These are phyloP conservation scores for Hypoxylon lienhwacheense DNA, from an alignment of 495 filamentous ascomycete genomes.

Conservation along the genomic window DNA sequence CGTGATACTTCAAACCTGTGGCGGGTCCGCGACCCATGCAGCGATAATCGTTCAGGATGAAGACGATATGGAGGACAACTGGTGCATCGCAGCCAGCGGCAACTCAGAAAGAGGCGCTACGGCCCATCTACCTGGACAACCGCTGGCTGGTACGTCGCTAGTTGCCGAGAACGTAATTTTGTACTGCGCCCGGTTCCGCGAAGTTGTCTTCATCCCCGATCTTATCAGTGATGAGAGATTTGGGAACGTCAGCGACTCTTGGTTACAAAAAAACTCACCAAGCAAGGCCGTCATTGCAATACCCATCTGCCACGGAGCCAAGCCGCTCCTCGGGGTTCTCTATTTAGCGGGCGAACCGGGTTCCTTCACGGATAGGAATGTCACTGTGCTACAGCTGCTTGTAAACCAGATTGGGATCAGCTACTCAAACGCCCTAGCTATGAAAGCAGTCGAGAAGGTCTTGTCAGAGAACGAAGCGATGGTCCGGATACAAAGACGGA, in stretches of 20 bases:
- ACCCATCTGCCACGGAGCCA: constrained; percentile 77
- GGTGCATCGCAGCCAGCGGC: constrained; percentile 77
- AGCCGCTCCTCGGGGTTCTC: constrained; percentile 75
- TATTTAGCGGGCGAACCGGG: constrained; percentile 84
- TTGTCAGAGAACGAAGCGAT: constrained; percentile 81
- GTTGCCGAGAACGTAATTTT: constrained; percentile 78
- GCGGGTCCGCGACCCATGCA: constrained; percentile 72
- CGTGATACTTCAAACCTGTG: constrained; percentile 84
- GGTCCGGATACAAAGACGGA: constrained; percentile 82
- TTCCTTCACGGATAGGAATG: constrained; percentile 84
- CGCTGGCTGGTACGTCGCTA: constrained; percentile 61
- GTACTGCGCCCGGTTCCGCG: constrained; percentile 81
- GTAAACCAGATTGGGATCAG: constrained; percentile 90
- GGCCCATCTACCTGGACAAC: constrained; percentile 62
- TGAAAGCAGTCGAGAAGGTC: constrained; percentile 78
- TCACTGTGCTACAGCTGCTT: constrained; percentile 80
- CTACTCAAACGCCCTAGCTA: constrained; percentile 80
- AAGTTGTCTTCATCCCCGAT: constrained; percentile 81
- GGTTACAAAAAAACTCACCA: constrained; percentile 65
- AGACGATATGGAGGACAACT: constrained; percentile 54
- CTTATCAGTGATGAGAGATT: constrained; percentile 84
- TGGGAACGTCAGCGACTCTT: constrained; percentile 73
- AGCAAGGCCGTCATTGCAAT: constrained; percentile 82
- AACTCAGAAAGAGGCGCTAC: constrained; percentile 68
- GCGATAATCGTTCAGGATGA: constrained; percentile 78